These are phyloP conservation scores for Vitis hybrid DNA, from an alignment of 177 flowering plant species.

Conservation along the genomic window DNA sequence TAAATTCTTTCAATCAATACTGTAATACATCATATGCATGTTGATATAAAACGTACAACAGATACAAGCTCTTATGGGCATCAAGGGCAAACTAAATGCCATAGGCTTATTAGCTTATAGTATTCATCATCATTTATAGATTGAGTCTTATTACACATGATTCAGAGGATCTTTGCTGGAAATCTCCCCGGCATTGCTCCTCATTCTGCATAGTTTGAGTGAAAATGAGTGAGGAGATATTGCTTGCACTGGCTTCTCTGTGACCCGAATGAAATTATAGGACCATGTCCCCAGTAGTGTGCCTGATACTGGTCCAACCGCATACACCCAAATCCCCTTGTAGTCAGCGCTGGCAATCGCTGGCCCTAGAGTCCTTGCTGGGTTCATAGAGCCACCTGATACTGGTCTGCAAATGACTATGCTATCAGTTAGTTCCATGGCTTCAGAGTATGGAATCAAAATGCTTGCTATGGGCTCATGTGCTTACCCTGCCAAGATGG, in stretches of 20 bases:
- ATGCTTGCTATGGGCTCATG: too few relatives aligned
- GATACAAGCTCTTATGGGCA: too few relatives aligned
- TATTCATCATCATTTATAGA: too few relatives aligned
- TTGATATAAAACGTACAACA: too few relatives aligned
- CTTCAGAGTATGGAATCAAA: background rate
- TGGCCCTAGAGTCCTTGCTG: slow-evolving; percentile 76
- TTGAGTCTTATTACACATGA: background rate
- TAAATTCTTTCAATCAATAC: too few relatives aligned
- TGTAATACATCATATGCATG: too few relatives aligned
- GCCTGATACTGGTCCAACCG: slow-evolving; percentile 65
- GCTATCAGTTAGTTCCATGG: background rate
- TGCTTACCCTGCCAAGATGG: slow-evolving; percentile 80
- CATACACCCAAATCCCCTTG: slow-evolving; percentile 69
- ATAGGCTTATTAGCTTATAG: too few relatives aligned
- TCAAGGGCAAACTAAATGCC: too few relatives aligned
- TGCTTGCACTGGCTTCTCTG: slow-evolving; percentile 24
- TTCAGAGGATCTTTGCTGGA: slow-evolving; percentile 8
- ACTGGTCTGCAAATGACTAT: slow-evolving; percentile 46
- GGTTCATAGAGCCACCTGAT: slow-evolving; percentile 93
- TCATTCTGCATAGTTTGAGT: slow-evolving; percentile 37
- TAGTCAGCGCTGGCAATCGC: slow-evolving; percentile 62
- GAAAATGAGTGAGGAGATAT: slow-evolving; percentile 31
- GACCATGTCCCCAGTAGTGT: slow-evolving; percentile 63
- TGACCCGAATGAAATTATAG: slow-evolving; percentile 49
- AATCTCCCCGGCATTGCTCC: slow-evolving; percentile 15